phyloP scores from a whole-genome alignment of 2,329 filamentous ascomycete species.

The Rhynchosporium graminicola region DNA sequence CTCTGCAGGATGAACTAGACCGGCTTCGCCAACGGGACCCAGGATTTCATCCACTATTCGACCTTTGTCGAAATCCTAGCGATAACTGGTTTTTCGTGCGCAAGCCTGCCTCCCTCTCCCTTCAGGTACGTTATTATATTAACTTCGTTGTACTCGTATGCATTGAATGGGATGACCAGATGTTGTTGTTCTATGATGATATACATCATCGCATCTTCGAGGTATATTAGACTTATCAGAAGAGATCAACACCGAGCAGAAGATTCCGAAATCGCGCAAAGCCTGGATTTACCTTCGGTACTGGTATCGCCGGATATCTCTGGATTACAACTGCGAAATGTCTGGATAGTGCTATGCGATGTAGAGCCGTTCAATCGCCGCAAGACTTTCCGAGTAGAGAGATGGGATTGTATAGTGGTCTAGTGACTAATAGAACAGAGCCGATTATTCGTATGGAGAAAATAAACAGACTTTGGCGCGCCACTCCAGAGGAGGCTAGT shows the following conservation, averaged over 20 bases:
- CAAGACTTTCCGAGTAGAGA: slow-evolving; percentile 16
- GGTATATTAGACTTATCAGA: slow-evolving; percentile 4
- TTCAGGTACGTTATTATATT: slow-evolving; percentile 9
- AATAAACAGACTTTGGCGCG: not conserved
- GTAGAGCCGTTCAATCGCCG: slow-evolving; percentile 11
- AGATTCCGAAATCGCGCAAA: not conserved
- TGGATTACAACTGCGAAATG: too few relatives aligned
- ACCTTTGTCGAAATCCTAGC: not conserved
- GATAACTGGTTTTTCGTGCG: slow-evolving; percentile 2
- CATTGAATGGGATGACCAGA: slow-evolving; percentile 5
- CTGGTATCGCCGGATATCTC: too few relatives aligned
- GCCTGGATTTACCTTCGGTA: slow-evolving; percentile 17
- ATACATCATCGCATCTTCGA: not conserved
- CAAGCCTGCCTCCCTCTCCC: slow-evolving; percentile 12
- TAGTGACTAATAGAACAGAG: slow-evolving; percentile 8
- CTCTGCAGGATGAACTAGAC: not conserved
- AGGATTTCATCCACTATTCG: slow-evolving; percentile 11
- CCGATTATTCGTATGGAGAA: slow-evolving; percentile 16
- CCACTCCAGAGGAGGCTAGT: slow-evolving; percentile 15
- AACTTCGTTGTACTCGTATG: slow-evolving; percentile 10
- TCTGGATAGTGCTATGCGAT: slow-evolving; percentile 8
- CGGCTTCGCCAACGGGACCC: slow-evolving; percentile 3
- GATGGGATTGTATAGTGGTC: slow-evolving; percentile 16
- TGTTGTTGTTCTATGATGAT: not conserved
- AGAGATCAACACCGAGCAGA: not conserved